phyloP scores from a whole-genome alignment of 2,329 filamentous ascomycete species.

The Neofusicoccum umdonicola region DNA sequence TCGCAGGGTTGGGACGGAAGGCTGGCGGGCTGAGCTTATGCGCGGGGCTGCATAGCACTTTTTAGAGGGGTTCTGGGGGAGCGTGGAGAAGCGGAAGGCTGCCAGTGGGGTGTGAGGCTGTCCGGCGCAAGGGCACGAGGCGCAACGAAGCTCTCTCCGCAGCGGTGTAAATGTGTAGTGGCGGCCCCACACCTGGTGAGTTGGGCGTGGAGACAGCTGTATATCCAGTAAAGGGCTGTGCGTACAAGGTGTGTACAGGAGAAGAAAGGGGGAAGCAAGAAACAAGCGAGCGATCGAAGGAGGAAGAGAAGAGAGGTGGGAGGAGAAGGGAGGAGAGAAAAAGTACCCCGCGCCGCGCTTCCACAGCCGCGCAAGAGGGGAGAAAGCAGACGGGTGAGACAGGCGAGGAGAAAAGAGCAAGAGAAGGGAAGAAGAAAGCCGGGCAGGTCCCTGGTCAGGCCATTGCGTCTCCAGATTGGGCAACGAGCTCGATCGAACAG shows the following conservation, averaged over 20 bases:
- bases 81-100: not conserved
- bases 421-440: not conserved
- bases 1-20: no score
- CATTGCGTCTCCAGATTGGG: slow-evolving; percentile 9
- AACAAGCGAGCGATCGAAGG: not conserved
- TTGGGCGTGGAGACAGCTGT: not conserved
- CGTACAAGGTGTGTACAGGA: not conserved
- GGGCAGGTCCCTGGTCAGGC: not conserved
- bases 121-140: not conserved
- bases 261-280: not conserved
- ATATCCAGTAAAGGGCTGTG: not conserved
- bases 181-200: not conserved
- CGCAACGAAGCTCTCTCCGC: not conserved
- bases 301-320: not conserved
- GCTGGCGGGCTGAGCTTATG: no score
- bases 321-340: not conserved
- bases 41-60: no score
- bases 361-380: not conserved
- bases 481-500: slow-evolving; percentile 2
- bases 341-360: not conserved
- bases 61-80: not conserved
- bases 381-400: not conserved
- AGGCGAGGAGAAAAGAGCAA: not conserved
- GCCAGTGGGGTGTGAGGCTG: not conserved
- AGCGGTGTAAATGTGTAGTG: not conserved